Conservation (phyloP, 2,329 filamentous ascomycete species). For the Clarireedia paspali region DNA sequence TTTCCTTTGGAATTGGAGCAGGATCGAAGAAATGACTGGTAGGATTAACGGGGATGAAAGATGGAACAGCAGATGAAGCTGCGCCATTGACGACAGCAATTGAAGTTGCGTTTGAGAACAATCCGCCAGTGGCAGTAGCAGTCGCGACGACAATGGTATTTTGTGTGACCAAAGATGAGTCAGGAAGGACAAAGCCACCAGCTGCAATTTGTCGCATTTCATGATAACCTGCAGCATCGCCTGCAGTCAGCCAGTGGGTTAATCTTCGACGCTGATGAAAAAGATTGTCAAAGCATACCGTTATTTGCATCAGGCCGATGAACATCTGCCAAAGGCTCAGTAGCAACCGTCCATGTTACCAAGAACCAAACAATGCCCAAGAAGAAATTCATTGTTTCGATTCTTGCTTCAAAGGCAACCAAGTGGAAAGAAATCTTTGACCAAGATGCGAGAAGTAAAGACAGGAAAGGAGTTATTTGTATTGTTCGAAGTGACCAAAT, state of each 20-base stretch:
- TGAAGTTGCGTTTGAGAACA: not conserved
- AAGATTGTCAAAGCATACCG: no score
- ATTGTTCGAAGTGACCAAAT: no score
- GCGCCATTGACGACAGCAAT: not conserved
- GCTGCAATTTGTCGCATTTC: not conserved
- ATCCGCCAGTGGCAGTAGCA: not conserved
- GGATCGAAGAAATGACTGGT: not conserved
- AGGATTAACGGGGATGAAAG: not conserved
- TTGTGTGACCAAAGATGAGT: not conserved
- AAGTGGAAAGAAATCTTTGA: no score
- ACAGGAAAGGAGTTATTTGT: no score
- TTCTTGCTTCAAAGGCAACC: not conserved
- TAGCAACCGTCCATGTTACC: not conserved
- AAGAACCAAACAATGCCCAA: not conserved
- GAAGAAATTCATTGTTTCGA: slow-evolving; percentile 3
- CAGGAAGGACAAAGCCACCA: not conserved
- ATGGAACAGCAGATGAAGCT: not conserved
- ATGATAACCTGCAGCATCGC: not conserved
- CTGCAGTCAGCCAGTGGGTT: not conserved
- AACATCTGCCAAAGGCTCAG: not conserved
- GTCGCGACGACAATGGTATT: slow-evolving; percentile 5
- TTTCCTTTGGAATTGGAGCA: not conserved
- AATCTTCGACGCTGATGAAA: not conserved
- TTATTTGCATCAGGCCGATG: not conserved
- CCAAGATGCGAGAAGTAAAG: no score